Conservation (phyloP, 2,329 filamentous ascomycete genomes). For the Aspergillus felis region DNA sequence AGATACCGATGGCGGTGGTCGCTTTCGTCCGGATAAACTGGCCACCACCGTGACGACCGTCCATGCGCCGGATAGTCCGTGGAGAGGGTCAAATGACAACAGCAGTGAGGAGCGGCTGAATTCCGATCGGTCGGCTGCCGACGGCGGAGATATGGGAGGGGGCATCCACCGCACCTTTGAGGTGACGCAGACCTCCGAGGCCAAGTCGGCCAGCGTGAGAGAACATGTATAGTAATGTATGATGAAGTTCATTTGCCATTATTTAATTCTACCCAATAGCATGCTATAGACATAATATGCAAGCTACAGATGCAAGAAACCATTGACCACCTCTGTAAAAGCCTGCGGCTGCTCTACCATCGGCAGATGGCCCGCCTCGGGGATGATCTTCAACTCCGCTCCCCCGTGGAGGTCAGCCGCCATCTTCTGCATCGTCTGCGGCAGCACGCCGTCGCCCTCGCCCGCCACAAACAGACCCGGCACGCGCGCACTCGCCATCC, state of each 20-base stretch:
- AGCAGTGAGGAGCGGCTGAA: conserved; percentile 28
- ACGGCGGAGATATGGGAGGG: conserved; percentile 18
- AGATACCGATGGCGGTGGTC: conserved; percentile 13
- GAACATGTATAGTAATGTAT: conserved; percentile 17
- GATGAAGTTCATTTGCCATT: neutral
- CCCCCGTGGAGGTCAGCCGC: conserved; percentile 54
- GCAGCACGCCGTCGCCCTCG: conserved; percentile 68
- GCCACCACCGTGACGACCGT: conserved; percentile 28
- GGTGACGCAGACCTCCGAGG: conserved; percentile 21
- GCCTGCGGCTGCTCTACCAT: conserved; percentile 72
- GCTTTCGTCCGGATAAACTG: conserved; percentile 27
- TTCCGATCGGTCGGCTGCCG: conserved; percentile 8
- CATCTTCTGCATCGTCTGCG: conserved; percentile 76
- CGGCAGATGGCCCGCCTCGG: conserved; percentile 72
- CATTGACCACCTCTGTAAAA: conserved; percentile 62
- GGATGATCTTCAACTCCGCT: conserved; percentile 61
- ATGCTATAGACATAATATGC: neutral
- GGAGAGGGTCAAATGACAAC: conserved; percentile 16
- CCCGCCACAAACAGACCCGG: conserved; percentile 67
- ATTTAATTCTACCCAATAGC: neutral
- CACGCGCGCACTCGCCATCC: conserved; percentile 32
- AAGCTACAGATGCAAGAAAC: conserved; percentile 45
- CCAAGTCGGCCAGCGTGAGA: conserved; percentile 8
- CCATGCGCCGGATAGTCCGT: conserved; percentile 16
- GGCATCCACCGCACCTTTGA: conserved; percentile 28